phyloP scores from a whole-genome alignment of 371 early-diverging fungal species.

The Chytridiales sp. region DNA sequence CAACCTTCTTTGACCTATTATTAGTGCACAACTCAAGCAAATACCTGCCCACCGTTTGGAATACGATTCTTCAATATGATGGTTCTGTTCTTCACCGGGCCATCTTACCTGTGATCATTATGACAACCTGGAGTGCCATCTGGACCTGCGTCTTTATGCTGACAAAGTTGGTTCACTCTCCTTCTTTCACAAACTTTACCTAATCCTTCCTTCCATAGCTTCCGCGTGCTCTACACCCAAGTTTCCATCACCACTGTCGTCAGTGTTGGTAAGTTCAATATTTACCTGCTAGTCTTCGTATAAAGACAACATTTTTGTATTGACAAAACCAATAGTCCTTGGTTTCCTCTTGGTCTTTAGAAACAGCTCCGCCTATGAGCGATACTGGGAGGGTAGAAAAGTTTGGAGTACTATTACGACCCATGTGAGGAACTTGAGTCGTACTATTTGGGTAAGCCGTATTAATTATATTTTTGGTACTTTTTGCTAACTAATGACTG shows the following conservation, averaged over 20 bases:
- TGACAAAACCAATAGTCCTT: constrained; percentile 17
- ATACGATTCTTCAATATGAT: no score
- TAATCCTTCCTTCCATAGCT: constrained; percentile 1
- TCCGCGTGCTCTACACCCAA: constrained; percentile 2
- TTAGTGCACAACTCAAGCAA: no score
- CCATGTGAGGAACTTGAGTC: constrained; percentile 4
- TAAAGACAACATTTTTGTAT: no score
- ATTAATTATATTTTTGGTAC: not conserved
- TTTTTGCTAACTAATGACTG: not conserved
- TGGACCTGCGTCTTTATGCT: constrained; percentile 23
- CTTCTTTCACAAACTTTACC: no score
- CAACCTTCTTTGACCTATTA: no score
- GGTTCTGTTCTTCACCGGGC: constrained; percentile 14
- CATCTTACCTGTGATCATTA: constrained; percentile 7
- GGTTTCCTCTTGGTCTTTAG: constrained; percentile 19
- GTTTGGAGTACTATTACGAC: constrained; percentile 12
- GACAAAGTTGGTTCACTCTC: constrained; percentile 5
- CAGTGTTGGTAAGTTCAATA: constrained; percentile 11
- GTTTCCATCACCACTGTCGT: constrained; percentile 14
- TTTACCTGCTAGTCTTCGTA: not conserved
- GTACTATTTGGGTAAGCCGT: not conserved
- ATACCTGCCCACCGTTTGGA: no score
- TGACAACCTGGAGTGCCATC: constrained; percentile 9
- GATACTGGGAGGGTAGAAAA: constrained; percentile 16
- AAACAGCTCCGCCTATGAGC: constrained; percentile 14